Conservation (phyloP, 345 rosid genomes). For the Moringa oleifera region DNA sequence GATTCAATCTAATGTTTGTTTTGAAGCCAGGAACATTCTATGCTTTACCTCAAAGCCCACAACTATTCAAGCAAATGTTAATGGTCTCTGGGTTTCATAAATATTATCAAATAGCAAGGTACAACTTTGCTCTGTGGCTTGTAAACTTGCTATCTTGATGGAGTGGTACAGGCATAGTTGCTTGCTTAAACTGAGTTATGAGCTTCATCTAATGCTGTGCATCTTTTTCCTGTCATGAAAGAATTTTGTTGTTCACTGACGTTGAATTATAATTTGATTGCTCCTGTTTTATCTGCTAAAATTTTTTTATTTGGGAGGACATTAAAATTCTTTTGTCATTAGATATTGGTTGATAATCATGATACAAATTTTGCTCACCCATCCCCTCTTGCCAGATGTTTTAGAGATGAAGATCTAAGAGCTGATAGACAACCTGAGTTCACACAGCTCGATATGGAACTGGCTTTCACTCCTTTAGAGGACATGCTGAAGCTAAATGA, state of each 20-base stretch:
- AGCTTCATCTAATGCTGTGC: conserved; percentile 13
- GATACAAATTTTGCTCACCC: not conserved
- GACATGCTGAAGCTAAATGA: conserved; percentile 91
- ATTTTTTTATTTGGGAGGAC: no score
- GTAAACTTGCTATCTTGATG: conserved; percentile 7
- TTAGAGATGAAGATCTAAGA: conserved; percentile 97
- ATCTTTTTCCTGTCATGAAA: no score
- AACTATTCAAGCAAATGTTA: conserved; percentile 92
- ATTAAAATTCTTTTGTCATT: no score
- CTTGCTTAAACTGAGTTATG: conserved; percentile 2
- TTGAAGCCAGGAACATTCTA: conserved; percentile 98
- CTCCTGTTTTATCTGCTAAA: not conserved
- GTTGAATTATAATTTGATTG: not conserved
- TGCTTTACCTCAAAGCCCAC: conserved; percentile 98
- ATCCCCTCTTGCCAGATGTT: conserved; percentile 53
- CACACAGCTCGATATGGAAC: conserved; percentile 96
- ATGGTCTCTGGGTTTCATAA: conserved; percentile 98
- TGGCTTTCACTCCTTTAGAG: conserved; percentile 86
- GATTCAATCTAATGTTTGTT: conserved; percentile 40
- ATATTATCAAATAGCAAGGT: conserved; percentile 97
- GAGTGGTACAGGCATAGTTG: conserved; percentile 12
- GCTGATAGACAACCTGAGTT: conserved; percentile 99
- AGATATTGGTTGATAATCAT: no score
- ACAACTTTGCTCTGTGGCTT: conserved; percentile 17
- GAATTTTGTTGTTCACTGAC: not conserved